phyloP scores from a whole-genome alignment of 176 grass and related monocot species.

The Microstegium vimineum region DNA sequence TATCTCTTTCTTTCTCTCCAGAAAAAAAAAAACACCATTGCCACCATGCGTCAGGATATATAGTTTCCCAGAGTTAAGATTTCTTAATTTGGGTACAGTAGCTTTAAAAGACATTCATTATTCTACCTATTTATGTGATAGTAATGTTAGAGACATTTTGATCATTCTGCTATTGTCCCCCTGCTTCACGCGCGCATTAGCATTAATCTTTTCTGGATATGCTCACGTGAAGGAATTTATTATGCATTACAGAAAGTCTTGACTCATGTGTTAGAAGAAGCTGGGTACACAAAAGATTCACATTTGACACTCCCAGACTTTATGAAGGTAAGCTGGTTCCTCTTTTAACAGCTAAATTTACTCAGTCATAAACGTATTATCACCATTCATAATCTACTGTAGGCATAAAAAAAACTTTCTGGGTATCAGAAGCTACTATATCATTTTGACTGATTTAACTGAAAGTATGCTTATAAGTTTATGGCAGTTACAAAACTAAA shows the following conservation, averaged over 20 bases:
- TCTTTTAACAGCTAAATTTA: not conserved
- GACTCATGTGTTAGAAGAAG: slow-evolving; percentile 74
- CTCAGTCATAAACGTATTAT: not conserved
- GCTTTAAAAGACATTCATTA: not conserved
- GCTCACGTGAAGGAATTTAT: not conserved
- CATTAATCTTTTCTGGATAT: not conserved
- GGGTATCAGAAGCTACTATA: not conserved
- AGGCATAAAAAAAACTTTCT: not conserved
- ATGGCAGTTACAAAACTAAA: not conserved
- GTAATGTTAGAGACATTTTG: not conserved
- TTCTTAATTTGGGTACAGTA: not conserved
- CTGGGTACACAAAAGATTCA: slow-evolving; percentile 61
- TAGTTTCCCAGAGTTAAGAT: not conserved
- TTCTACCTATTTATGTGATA: not conserved
- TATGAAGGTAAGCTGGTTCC: slow-evolving; percentile 50
- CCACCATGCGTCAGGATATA: not conserved
- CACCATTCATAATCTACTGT: not conserved
- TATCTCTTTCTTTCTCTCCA: not conserved
- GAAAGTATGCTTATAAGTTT: not conserved
- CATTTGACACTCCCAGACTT: slow-evolving; percentile 67
- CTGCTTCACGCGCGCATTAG: not conserved
- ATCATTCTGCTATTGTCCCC: not conserved
- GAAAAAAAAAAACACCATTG: not conserved
- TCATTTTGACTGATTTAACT: not conserved
- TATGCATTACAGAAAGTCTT: slow-evolving; percentile 61